These are phyloP conservation scores for Botryosphaeria dothidea DNA, from an alignment of 2,329 filamentous ascomycete genomes.

Conservation along the genomic window DNA sequence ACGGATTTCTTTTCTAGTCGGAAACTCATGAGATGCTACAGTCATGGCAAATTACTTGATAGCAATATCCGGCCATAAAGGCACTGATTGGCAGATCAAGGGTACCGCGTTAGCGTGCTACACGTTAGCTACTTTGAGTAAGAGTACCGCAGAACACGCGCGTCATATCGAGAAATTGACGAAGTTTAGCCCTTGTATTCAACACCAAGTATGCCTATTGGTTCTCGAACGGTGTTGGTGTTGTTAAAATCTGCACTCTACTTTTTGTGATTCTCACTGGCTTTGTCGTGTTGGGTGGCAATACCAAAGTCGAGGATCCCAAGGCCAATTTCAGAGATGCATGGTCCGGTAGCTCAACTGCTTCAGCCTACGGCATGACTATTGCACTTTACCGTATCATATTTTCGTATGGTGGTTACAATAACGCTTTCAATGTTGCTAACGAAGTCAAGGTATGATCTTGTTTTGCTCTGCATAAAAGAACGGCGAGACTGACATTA, in stretches of 20 bases:
- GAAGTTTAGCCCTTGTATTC: conserved; percentile 45
- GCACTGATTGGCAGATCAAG: conserved; percentile 65
- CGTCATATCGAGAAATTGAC: neutral
- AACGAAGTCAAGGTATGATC: conserved; percentile 62
- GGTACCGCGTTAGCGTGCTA: conserved; percentile 67
- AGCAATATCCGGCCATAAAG: conserved; percentile 52
- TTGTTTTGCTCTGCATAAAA: neutral
- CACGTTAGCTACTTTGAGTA: conserved; percentile 58
- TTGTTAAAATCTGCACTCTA: conserved; percentile 41
- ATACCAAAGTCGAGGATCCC: conserved; percentile 29
- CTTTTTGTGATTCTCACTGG: conserved; percentile 41
- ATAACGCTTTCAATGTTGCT: conserved; percentile 69
- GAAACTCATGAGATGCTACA: conserved; percentile 22
- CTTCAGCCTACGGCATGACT: conserved; percentile 45
- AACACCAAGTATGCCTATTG: conserved; percentile 61
- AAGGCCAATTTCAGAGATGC: conserved; percentile 30
- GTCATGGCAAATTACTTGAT: conserved; percentile 66
- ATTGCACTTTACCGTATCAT: conserved; percentile 68
- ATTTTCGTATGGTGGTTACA: conserved; percentile 64
- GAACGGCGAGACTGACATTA: neutral
- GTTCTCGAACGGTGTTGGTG: conserved; percentile 46
- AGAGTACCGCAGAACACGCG: conserved; percentile 25
- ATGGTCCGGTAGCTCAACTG: conserved; percentile 31
- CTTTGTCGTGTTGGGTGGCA: conserved; percentile 29
- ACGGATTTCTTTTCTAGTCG: no score